Evolutionary conservation across 2,329 filamentous ascomycete species (phyloP), one percentile per base, ranked within the genome.

Genomic region (Tothia fuscella): DNA sequence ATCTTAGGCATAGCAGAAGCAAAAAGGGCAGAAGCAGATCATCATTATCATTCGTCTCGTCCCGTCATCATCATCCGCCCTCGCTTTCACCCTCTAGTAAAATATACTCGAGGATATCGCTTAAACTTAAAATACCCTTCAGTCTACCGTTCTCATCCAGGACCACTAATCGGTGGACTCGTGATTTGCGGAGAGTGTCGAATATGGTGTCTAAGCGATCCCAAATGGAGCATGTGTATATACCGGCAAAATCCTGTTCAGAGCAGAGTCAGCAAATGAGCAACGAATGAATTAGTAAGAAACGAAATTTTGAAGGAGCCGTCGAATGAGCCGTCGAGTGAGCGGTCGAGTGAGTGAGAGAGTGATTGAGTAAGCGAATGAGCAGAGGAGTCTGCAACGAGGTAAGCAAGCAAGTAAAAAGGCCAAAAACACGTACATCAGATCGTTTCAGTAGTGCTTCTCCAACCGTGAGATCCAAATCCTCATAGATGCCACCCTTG

Each of bases 131-230:
- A 42, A 98, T 77, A 35, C 91, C 91, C 58, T 81, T 83, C 42
- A 98, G 75, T 51, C 80, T 78, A 57, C 80, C 85, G 40, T 88
- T 75, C 50, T 95, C 87, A 60, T 98, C 88, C 44, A 98, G 84
- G 37, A 98, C 82, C 43, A 96, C 80, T 49, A 98, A 70, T 48
- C 91, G 76, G 63, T 98, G 91, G 21, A 98, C 89, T 47, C 93
- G 76, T 34, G 88, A 94, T 64, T 89, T 93, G 50, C 89, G 83
- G 51, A 98, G 84, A 1, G 91, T 96, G 60, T 95, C 88, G 59
- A 96, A 96, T 51, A 98, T 91, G 9, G 88, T 89, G 58, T 93
- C 89, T 38, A 98, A 73, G 42, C 88, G 80, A 61, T 98, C 91
- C 47, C 93, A 81, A 48, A 91, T 73, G 34, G 80, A 85, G 66